Evolutionary conservation across 169 alveolate genomes (phyloP).

Genomic region (Pseudocohnilembus persalinus): DNA sequence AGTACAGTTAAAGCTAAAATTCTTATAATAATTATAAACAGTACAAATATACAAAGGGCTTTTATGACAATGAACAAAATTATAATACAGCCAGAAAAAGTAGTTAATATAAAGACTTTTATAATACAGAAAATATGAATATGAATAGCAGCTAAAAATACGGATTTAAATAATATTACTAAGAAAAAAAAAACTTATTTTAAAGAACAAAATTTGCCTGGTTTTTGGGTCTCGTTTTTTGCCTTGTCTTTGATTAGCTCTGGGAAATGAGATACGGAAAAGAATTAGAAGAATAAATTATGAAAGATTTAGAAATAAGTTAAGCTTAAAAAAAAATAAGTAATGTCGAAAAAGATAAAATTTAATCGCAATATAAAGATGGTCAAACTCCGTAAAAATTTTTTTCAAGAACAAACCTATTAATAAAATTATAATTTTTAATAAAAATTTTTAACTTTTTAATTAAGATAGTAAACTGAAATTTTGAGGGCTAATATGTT

Average conservation of each 20-base stretch:
- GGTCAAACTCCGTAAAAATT: too few relatives aligned
- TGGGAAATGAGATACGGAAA: not conserved
- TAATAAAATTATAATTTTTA: too few relatives aligned
- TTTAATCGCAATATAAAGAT: too few relatives aligned
- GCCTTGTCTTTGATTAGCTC: not conserved
- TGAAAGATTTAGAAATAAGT: not conserved
- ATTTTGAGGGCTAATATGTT: not conserved
- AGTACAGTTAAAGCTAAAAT: not conserved
- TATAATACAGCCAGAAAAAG: not conserved
- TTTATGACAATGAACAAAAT: not conserved
- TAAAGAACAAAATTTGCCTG: not conserved
- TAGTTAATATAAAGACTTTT: not conserved
- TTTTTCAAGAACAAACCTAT: too few relatives aligned
- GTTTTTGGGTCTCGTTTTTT: not conserved
- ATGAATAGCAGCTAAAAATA: too few relatives aligned
- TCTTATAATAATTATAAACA: too few relatives aligned
- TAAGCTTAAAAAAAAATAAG: not conserved
- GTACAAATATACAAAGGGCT: not conserved
- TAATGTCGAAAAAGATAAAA: too few relatives aligned
- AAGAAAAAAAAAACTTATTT: too few relatives aligned
- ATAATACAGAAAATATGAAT: too few relatives aligned
- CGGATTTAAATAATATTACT: not conserved
- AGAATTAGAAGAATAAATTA: not conserved
- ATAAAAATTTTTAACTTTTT: too few relatives aligned
- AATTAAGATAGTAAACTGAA: not conserved